These are phyloP conservation scores for Lindgomyces ingoldianus DNA, from an alignment of 495 filamentous ascomycete genomes.

Conservation along the genomic window DNA sequence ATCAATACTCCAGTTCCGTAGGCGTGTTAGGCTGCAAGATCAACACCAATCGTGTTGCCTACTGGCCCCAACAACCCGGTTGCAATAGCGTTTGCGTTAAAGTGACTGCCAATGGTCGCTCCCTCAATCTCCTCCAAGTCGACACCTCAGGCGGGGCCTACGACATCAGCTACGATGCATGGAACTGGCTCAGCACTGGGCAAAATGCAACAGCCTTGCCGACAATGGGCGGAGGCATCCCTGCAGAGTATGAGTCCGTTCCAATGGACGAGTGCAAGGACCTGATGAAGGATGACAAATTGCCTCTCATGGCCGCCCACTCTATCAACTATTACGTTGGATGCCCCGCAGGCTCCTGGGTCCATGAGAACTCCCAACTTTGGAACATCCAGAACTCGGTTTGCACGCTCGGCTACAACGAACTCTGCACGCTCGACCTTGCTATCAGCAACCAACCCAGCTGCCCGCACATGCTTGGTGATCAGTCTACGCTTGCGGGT, in stretches of 20 bases:
- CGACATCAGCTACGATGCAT: constrained; percentile 34
- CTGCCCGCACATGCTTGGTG: constrained; percentile 26
- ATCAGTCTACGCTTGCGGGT: constrained; percentile 5
- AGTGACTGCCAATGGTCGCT: constrained; percentile 23
- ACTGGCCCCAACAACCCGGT: constrained; percentile 23
- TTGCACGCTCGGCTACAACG: constrained; percentile 30
- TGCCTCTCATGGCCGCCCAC: constrained; percentile 31
- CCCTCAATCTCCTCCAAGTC: constrained; percentile 29
- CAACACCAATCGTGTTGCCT: constrained; percentile 33
- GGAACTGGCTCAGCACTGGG: constrained; percentile 31
- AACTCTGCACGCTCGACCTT: constrained; percentile 19
- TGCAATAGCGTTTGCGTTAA: constrained; percentile 21
- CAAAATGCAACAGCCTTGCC: constrained; percentile 9
- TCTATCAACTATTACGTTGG: constrained; percentile 25
- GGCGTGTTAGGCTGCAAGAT: constrained; percentile 31
- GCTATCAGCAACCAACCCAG: constrained; percentile 30
- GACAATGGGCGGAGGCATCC: constrained; percentile 24
- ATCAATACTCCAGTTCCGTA: constrained; percentile 1
- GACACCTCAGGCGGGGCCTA: constrained; percentile 29
- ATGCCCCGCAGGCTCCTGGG: constrained; percentile 19
- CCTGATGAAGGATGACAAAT: constrained; percentile 23
- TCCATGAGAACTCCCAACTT: constrained; percentile 16
- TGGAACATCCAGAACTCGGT: constrained; percentile 28
- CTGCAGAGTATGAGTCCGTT: constrained; percentile 13
- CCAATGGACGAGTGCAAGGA: constrained; percentile 13